phyloP scores from a whole-genome alignment of 441 rosid genomes.

The Bruguiera hainesii region DNA sequence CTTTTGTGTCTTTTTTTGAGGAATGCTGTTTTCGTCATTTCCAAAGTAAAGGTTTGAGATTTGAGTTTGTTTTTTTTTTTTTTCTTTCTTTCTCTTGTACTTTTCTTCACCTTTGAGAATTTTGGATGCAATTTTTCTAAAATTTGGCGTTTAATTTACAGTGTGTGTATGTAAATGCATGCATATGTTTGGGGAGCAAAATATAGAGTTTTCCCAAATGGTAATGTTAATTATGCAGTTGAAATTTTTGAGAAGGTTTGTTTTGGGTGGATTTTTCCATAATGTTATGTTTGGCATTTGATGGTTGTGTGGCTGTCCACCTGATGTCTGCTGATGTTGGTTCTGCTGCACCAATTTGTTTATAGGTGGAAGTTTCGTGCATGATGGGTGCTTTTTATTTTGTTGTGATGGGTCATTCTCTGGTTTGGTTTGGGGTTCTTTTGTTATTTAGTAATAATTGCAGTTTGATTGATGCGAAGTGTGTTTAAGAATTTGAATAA shows the following conservation, averaged over 20 bases:
- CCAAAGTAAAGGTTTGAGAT: slow-evolving; percentile 3
- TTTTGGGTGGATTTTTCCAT: neutral
- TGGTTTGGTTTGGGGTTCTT: neutral
- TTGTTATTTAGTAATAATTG: neutral
- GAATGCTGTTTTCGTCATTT: slow-evolving; percentile 3
- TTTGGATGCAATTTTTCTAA: neutral
- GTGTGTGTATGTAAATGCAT: neutral
- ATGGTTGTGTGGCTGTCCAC: slow-evolving; percentile 31
- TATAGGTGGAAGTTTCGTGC: slow-evolving; percentile 23
- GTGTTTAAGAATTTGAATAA: neutral
- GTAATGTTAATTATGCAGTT: neutral
- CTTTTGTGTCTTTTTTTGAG: slow-evolving; percentile 5
- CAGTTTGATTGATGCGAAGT: neutral
- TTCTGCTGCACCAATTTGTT: slow-evolving; percentile 14
- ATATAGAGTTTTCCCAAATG: neutral
- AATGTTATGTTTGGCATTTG: neutral
- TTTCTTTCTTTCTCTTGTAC: neutral
- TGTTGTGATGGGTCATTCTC: slow-evolving; percentile 5
- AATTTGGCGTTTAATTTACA: neutral
- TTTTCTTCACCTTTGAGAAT: neutral
- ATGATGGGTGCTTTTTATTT: slow-evolving; percentile 15
- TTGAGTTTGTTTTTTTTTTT: neutral
- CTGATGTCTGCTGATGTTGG: slow-evolving; percentile 25
- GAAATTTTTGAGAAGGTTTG: neutral
- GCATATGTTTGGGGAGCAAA: neutral